Evolutionary conservation across 176 grass and related monocot genomes (phyloP), one percentile per base, ranked within the genome.

Genomic region (Musa beccarii): DNA sequence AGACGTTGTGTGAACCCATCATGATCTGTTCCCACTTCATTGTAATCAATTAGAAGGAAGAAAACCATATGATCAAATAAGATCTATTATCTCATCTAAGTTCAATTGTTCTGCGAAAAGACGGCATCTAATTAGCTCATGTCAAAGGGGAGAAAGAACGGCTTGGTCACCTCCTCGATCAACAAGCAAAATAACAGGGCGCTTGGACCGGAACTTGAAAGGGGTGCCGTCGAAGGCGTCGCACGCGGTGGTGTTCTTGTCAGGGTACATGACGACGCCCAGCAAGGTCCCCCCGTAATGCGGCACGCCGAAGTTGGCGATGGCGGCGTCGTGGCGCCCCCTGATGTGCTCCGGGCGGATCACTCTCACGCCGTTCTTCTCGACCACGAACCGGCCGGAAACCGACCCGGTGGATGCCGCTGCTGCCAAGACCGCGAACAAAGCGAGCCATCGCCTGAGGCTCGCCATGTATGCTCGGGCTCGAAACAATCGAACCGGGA

Each of bases 301-400:
- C n/a, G 94, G 94, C 19, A 97, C 81, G 52, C 94, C 94, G 79
- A 89, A 98, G 79, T 98, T 98, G 80, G 88, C 94, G 68, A 98
- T 90, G 61, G 94, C 94, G 0, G 86, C 90, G 68, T 89, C 80
- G 73, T 90, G 86, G n/a, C 69, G 77, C 2, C 94, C 90, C n/a
- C 68, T 55, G 23, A 98, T 73, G 3, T 85, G 82, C 49, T 68
- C 75, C 28, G 94, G 94, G 9, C 86, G 84, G 11, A 98, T 17
- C 73, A 98, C 94, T 56, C 59, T 87, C 49, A 98, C 51, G 65
- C 78, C 75, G 86, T 73, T 91, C 86, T 82, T 98, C 83, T 98
- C 94, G 53, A 98, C 90, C 6, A 98, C 54, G 76, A 98, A 98
- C 69, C 88, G 79, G 0, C 79, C 84, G 15, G 86, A 52, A 50